Base-by-base conservation (phyloP, 306 rosid species). In the Styphnolobium japonicum region DNA sequence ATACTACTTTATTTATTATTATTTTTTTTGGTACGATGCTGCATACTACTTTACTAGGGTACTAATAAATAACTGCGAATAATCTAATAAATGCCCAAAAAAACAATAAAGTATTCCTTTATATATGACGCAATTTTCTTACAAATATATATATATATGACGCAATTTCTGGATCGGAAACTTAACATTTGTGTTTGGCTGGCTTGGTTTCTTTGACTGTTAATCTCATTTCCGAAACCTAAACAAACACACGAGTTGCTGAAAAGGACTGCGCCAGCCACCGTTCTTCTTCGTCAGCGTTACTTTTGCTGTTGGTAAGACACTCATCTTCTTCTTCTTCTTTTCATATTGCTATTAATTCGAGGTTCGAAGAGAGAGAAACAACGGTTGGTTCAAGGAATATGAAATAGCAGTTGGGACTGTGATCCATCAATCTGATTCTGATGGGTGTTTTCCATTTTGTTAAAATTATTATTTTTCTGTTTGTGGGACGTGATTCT, bases 231-330 rank as follows among this genome's bases (percentile, higher is more conserved):
- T 19, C 29, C 27, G 11, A 70, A 69, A 58, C 83, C 77, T 78
- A 79, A 27, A 18, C 22, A 22, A 19, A 31, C 18, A 27, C 58
- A 27, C 58, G 21, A 10, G 16, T 14, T 40, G 25, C 60, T 2
- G 52, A 57, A 57, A 57, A 78, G 29, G 71, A 57, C 77, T 23
- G 53, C 29, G 4, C 36, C 27, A 46, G 16, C 40, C 3, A 55
- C 76, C 22, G 10, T 67, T 67, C 56, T 5, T 58, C 77, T 56
- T 78, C 61, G 18, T 69, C 71, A 57, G 1, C 63, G 51, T 42
- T 29, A 18, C 19, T 78, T 19, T 42, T 19, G 8, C 42, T 29
- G 8, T 42, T 45, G 64, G 77, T 79, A 70, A n/a, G 16, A 0
- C 34, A 31, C 29, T 46, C 52, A 14, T 46, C 52, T 49, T 15